Percentiles rank a stretch among this genome's conserved stretches.
Conservation (phyloP, 1,284 basidiomycete species). For the Irpex sp. region DNA sequence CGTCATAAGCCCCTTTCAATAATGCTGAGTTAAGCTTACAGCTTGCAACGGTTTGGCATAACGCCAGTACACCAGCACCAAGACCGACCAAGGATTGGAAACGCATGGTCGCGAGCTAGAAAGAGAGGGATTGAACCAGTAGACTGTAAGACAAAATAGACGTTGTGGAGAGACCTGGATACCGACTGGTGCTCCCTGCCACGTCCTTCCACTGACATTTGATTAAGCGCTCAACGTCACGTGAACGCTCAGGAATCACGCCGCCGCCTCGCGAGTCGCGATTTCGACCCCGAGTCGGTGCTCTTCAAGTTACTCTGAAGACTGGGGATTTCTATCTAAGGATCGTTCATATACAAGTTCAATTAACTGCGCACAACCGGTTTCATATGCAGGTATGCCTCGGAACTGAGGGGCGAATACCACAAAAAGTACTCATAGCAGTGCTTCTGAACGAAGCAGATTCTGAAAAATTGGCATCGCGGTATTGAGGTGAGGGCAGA, state of each 20-base stretch:
- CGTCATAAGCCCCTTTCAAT: not conserved
- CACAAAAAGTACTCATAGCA: not conserved
- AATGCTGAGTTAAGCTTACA: slow-evolving; percentile 16
- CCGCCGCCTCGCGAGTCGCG: no score
- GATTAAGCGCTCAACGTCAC: not conserved
- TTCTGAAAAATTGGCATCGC: slow-evolving; percentile 47
- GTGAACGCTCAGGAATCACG: not conserved
- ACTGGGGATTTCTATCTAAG: no score
- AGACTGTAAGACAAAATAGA: slow-evolving; percentile 12
- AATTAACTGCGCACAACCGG: no score
- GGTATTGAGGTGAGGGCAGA: slow-evolving; percentile 36
- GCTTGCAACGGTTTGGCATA: slow-evolving; percentile 20
- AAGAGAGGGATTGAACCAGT: slow-evolving; percentile 12
- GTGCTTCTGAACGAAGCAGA: slow-evolving; percentile 6
- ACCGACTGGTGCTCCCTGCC: not conserved
- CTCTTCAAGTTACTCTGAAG: no score
- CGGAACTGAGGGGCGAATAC: not conserved
- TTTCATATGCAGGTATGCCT: no score
- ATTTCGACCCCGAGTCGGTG: not conserved
- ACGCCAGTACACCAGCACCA: slow-evolving; percentile 21
- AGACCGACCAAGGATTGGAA: slow-evolving; percentile 24
- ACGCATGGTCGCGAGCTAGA: slow-evolving; percentile 24
- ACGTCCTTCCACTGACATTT: slow-evolving; percentile 3
- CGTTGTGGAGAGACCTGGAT: slow-evolving; percentile 6
- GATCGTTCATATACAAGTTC: no score